phyloP scores from a whole-genome alignment of 805 yeast genomes.

The Lipomyces mesembrius region DNA sequence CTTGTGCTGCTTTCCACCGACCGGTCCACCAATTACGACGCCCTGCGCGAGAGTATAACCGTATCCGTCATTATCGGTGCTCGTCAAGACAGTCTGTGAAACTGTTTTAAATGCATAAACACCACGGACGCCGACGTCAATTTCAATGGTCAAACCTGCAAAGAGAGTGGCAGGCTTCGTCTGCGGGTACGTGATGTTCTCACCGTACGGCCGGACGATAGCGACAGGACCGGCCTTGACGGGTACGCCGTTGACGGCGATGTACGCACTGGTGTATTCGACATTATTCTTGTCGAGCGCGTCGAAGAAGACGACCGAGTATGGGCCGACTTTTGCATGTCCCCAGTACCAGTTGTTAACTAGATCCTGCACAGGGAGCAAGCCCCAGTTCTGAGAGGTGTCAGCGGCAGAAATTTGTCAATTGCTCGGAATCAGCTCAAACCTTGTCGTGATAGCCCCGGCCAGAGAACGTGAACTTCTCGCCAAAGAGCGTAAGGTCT shows the following conservation, averaged over 20 bases:
- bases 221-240: background rate
- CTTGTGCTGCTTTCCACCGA: conserved; percentile 5
- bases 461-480: conserved; percentile 14
- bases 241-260: conserved; percentile 18
- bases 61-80: conserved; percentile 5
- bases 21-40: conserved; percentile 3
- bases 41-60: conserved; percentile 13
- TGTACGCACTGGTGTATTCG: conserved; percentile 10
- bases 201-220: conserved; percentile 9
- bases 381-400: conserved; percentile 11
- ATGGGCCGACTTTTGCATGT: conserved; percentile 16
- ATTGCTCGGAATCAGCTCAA: too few species aligned
- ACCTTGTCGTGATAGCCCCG: conserved; percentile 20
- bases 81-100: background rate
- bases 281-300: conserved; percentile 4
- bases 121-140: conserved; percentile 13
- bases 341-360: conserved; percentile 23
- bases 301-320: conserved; percentile 21
- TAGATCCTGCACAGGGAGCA: background rate
- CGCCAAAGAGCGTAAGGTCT: conserved; percentile 15
- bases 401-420: background rate
- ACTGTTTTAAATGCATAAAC: conserved; percentile 1
- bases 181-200: conserved; percentile 3
- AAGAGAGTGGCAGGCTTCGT: conserved; percentile 2
- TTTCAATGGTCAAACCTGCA: conserved; percentile 7